These are phyloP conservation scores for Candida pseudofarinosa DNA, from an alignment of 805 yeast species.

Conservation along the genomic window DNA sequence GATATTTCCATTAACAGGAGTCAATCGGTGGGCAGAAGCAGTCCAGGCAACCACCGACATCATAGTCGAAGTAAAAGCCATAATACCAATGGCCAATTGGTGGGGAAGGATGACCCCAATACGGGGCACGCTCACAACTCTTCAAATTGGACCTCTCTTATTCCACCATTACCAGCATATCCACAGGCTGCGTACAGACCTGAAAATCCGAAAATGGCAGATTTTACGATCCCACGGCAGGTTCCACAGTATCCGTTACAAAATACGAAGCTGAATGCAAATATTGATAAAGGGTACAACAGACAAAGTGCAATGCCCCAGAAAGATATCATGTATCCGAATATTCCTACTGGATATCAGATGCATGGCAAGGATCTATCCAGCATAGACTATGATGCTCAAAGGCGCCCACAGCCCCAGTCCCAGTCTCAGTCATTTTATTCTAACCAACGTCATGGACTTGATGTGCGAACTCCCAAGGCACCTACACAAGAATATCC, in stretches of 20 bases:
- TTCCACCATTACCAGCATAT: conserved; percentile 30
- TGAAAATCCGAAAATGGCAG: conserved; percentile 2
- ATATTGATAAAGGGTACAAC: neutral
- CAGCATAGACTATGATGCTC: conserved; percentile 6
- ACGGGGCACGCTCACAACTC: neutral
- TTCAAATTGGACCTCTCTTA: conserved; percentile 28
- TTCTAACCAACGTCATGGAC: neutral
- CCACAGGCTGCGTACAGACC: conserved; percentile 13
- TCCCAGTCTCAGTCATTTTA: conserved; percentile 1
- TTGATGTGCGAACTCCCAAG: conserved; percentile 1
- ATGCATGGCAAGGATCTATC: neutral
- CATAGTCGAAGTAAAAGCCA: neutral
- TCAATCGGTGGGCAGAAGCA: neutral
- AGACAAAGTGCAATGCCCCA: neutral
- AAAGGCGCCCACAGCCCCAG: conserved; percentile 20
- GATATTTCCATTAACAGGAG: neutral
- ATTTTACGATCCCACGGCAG: neutral
- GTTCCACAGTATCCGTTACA: neutral
- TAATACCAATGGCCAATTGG: neutral
- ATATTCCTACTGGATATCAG: neutral
- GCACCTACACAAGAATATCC: conserved; percentile 3
- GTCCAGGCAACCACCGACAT: neutral
- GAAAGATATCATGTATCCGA: neutral
- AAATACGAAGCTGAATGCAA: neutral
- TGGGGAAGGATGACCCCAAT: neutral